A percentile compares a stretch with the other conserved stretches of the same genome.
These are phyloP conservation scores for Tylopilus subfusipes DNA, from an alignment of 768 basidiomycete genomes.

Conservation along the genomic window DNA sequence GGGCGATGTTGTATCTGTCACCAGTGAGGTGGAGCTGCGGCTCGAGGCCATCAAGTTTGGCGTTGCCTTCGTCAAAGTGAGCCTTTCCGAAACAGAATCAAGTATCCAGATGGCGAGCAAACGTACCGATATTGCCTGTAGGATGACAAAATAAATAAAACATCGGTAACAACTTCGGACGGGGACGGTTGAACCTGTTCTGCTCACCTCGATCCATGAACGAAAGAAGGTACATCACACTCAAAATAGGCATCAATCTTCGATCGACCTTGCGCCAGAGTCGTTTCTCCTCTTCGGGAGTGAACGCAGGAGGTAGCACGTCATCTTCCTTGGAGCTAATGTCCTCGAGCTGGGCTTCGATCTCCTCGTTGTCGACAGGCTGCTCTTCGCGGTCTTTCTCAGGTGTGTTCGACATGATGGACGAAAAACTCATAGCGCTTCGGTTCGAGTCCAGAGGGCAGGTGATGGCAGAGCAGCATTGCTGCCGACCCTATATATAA, in stretches of 20 bases:
- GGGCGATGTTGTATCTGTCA: conserved; percentile 61
- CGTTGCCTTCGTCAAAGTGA: conserved; percentile 44
- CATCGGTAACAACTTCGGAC: background rate
- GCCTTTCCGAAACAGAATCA: background rate
- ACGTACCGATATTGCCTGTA: conserved; percentile 54
- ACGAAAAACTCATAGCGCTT: background rate
- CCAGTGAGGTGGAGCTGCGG: conserved; percentile 54
- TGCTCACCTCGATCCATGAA: conserved; percentile 59
- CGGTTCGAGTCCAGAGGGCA: background rate
- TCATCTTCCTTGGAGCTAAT: background rate
- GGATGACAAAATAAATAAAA: background rate
- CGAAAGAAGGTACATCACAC: conserved; percentile 58
- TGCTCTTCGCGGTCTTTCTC: background rate
- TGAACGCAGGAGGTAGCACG: conserved; percentile 6
- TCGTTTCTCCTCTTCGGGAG: conserved; percentile 43
- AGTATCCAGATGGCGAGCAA: background rate
- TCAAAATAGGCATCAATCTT: conserved; percentile 55
- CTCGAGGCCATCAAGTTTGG: conserved; percentile 59
- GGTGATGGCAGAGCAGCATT: background rate
- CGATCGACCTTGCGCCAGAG: conserved; percentile 59
- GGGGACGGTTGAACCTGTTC: background rate
- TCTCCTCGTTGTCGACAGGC: background rate
- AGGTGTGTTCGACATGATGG: background rate
- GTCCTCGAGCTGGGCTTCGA: background rate
- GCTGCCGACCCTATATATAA: background rate